Conservation (phyloP, 2,329 filamentous ascomycete species). For the Colletotrichum phormii region DNA sequence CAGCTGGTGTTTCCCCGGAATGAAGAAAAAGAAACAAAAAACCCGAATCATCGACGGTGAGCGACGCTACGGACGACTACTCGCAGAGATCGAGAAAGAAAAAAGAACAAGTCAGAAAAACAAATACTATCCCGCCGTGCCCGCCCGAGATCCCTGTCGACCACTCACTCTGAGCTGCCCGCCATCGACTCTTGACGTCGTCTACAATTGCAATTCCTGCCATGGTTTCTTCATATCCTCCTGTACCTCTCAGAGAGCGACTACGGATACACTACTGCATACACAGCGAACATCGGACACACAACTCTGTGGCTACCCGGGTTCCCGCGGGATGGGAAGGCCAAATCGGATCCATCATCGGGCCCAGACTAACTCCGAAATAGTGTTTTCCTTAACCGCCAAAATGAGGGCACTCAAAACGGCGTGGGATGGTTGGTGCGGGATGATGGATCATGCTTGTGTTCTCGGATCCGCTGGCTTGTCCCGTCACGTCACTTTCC, state of each 20-base stretch:
- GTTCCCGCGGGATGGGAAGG: background rate
- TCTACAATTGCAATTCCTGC: background rate
- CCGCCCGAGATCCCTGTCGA: background rate
- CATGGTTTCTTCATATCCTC: background rate
- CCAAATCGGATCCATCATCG: background rate
- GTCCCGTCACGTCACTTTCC: background rate
- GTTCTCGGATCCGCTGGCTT: background rate
- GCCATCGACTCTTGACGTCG: slow-evolving; percentile 12
- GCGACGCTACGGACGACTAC: background rate
- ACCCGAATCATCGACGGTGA: slow-evolving; percentile 1
- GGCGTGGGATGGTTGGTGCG: background rate
- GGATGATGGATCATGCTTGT: slow-evolving; percentile 21
- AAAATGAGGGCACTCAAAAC: background rate
- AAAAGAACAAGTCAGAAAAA: background rate
- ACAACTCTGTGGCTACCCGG: background rate
- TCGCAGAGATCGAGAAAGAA: slow-evolving; percentile 9
- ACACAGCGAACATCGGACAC: background rate
- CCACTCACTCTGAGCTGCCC: background rate
- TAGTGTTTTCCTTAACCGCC: background rate
- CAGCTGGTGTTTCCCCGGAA: slow-evolving; percentile 33
- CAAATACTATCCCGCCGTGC: background rate
- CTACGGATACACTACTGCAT: no score
- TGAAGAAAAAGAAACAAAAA: slow-evolving; percentile 25
- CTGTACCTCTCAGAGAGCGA: background rate
- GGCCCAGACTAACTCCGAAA: background rate